These are phyloP conservation scores for Lentinula boryana DNA, from an alignment of 768 basidiomycete genomes.

Conservation along the genomic window DNA sequence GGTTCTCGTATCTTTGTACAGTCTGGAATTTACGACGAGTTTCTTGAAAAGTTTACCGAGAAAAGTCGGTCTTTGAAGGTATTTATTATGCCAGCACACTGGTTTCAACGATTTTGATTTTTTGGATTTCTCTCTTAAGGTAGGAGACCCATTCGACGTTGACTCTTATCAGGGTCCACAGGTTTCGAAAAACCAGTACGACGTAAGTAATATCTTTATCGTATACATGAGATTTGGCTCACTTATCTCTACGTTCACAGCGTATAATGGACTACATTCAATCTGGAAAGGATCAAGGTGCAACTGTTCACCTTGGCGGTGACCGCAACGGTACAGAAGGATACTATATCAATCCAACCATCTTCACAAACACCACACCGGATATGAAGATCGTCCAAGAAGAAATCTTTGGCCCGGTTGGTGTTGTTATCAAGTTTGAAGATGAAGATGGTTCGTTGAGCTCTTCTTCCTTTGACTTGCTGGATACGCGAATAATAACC, in stretches of 20 bases:
- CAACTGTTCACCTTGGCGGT: constrained; percentile 61
- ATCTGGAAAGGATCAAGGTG: constrained; percentile 67
- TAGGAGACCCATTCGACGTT: constrained; percentile 52
- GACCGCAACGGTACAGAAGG: constrained; percentile 42
- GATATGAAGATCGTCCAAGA: constrained; percentile 73
- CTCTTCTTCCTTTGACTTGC: not conserved
- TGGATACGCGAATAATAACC: not conserved
- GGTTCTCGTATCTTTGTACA: constrained; percentile 69
- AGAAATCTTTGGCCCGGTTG: constrained; percentile 81
- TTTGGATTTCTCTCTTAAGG: constrained; percentile 21
- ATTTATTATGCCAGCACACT: not conserved
- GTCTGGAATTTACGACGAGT: constrained; percentile 48
- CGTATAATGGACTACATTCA: constrained; percentile 77
- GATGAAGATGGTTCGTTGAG: constrained; percentile 34
- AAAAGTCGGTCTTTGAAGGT: constrained; percentile 34
- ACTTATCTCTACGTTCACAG: constrained; percentile 24
- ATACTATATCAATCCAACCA: constrained; percentile 71
- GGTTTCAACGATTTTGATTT: constrained; percentile 20
- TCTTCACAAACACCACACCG: constrained; percentile 60
- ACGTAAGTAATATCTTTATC: constrained; percentile 18
- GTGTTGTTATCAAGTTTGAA: constrained; percentile 72
- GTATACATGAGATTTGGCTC: not conserved
- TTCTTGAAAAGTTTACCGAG: constrained; percentile 44
- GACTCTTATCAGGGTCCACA: constrained; percentile 62
- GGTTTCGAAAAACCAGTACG: constrained; percentile 42